Evolutionary conservation across 257 asterid genomes (phyloP), one percentile per base, ranked within the genome.

Genomic region (Fraxinus anomala): DNA sequence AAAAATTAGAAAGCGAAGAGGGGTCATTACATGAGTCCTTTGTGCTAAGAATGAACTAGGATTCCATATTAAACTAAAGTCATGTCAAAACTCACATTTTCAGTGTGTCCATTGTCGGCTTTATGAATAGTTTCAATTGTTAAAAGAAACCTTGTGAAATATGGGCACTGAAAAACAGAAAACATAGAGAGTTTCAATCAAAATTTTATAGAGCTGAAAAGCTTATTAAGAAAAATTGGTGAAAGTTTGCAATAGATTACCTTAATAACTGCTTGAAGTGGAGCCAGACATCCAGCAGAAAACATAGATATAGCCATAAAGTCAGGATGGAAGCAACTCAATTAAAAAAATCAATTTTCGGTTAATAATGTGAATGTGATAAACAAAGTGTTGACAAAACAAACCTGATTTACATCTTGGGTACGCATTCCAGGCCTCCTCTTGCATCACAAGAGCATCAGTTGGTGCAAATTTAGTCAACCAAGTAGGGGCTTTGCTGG

Each of bases 351-450:
- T 51, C 26, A 31, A 3, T 1, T 5, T 82, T 42, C 37, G 7
- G 3, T 7, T 2, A 66, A 30, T 59, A 71, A 73, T 14, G 67
- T 13, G 63, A 82, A 59, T 17, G 47, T 54, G 30, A 30, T 24
- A 5, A 17, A 54, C 59, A 37, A 21, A 34, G 12, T 34, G 76
- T 21, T 14, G 31, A 79, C 16, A 74, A 31, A 59, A 68, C 75
- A 17, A 11, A 92, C 97, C 93, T 86, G 97, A 87, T 91, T 88
- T 89, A 80, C 97, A 92, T 83, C 87, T 86, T 12, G 97, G 98
- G 72, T 84, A 92, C 34, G 97, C 94, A 83, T 94, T 94, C 98
- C 98, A 94, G 74, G 98, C 89, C 86, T 94, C 98, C 83, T 94
- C 98, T 82, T 89, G 97, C 97, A 94, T 80, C 76, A 89, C 89